Percentiles rank a stretch among this genome's conserved stretches.
phyloP scores from a whole-genome alignment of 2,329 filamentous ascomycete species.

The Scedosporium apiospermum region DNA sequence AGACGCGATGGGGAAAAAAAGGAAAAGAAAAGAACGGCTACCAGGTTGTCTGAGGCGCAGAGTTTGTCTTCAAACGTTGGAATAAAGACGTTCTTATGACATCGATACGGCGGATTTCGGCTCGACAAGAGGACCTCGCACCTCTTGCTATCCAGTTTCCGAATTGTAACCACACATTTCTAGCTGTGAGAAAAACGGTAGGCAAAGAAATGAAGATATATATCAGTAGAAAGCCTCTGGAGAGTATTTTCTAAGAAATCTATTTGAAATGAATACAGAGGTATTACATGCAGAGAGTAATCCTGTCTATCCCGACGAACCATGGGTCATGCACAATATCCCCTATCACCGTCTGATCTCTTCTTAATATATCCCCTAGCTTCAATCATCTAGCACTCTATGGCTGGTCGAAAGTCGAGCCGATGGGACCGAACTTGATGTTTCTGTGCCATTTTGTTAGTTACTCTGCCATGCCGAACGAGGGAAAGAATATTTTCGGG shows the following conservation, averaged over 20 bases:
- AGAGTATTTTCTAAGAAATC: background rate
- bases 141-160: background rate
- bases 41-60: no score
- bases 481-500: background rate
- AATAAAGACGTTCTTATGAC: no score
- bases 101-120: no score
- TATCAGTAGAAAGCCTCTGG: background rate
- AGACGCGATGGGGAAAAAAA: no score
- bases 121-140: background rate
- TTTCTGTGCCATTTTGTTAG: conserved; percentile 13
- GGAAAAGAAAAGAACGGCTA: no score
- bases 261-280: background rate
- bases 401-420: conserved; percentile 25
- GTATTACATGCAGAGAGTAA: background rate
- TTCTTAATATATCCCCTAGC: background rate
- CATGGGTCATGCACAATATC: background rate
- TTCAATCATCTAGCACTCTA: background rate
- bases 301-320: background rate
- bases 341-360: background rate
- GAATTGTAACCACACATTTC: background rate
- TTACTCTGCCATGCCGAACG: background rate
- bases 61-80: no score
- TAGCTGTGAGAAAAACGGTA: no score
- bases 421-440: conserved; percentile 37
- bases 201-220: background rate